Percentiles rank a stretch among this genome's conserved stretches.
phyloP scores from a whole-genome alignment of 768 basidiomycete species.

The Russula sp. region DNA sequence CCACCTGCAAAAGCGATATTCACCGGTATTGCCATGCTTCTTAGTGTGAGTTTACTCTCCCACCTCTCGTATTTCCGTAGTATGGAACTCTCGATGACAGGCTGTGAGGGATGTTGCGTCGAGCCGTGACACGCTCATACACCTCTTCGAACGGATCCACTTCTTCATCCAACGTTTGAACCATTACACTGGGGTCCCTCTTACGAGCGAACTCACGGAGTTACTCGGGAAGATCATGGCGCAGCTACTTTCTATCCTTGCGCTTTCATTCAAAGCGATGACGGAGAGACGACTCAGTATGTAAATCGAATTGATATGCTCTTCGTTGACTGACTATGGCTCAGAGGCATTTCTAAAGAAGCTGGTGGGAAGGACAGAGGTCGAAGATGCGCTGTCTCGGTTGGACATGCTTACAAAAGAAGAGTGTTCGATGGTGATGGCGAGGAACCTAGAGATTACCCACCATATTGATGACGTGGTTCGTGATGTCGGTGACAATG shows the following conservation, averaged over 20 bases:
- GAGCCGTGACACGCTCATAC: too few species aligned
- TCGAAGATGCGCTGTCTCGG: not conserved
- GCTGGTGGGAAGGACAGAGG: not conserved
- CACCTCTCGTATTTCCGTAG: not conserved
- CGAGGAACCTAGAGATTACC: not conserved
- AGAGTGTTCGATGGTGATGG: not conserved
- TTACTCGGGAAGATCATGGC: not conserved
- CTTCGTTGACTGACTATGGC: not conserved
- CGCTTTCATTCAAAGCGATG: not conserved
- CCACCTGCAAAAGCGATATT: not conserved
- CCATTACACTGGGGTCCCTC: not conserved
- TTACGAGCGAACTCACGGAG: not conserved
- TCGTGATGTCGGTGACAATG: too few species aligned
- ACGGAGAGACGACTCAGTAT: not conserved
- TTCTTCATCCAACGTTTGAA: not conserved
- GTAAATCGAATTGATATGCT: not conserved
- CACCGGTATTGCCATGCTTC: not conserved
- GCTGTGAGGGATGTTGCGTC: too few species aligned
- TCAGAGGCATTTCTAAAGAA: not conserved
- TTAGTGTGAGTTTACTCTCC: not conserved
- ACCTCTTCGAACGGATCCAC: too few species aligned
- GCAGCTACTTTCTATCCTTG: not conserved
- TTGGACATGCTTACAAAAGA: slow-evolving; percentile 3
- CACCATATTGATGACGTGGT: not conserved
- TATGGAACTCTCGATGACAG: too few species aligned